Evolutionary conservation across 1,139 yeast genomes (phyloP), one percentile per base, ranked within the genome.

Genomic region (Hansenula sp.): DNA sequence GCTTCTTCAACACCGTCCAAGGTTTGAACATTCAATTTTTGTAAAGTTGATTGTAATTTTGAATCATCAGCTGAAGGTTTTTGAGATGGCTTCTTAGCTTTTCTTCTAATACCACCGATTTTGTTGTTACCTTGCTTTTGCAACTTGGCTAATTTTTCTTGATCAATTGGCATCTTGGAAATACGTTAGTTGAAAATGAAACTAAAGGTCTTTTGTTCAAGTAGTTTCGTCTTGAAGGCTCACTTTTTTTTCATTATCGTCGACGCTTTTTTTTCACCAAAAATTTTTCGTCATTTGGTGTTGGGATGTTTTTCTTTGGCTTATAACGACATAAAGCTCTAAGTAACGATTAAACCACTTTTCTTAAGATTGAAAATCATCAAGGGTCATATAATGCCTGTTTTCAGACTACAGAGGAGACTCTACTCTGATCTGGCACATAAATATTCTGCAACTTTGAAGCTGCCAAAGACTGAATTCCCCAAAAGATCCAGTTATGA

Each of bases 1-100:
- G 96, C 97, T 74, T 90, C 97, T 66, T 88, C 95, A 58, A 92
- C 82, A 60, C 85, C 88, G 55, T 84, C 90, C 57, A 92, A 74
- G 60, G 89, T 84, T 68, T 84, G 87, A 55, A 92, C 95, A 69
- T 86, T 83, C 67, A 92, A 74, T 74, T 90, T 90, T 66, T 82
- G 85, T 68, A 92, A 77, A 57, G 95, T 80, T 57, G 83, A 87
- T 71, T 88, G 92, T 69, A 92, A 77, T 71, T 89, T 88, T 70
- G 90, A 76, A 74, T 89, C 94, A 59, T 86, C 95, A 59, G 80
- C 88, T 64, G 83, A 62, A 77, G 73, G 66, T 63, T 68, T 66
- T 64, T 73, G 51, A 56, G 65, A 77, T 84, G 67, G 82, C 79
- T 64, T 68, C 56, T 56, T 59, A 47, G 53, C 59, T 73, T 77